These are phyloP conservation scores for Rhizophagus prolifer DNA, from an alignment of 192 early-diverging fungal species.

Conservation along the genomic window DNA sequence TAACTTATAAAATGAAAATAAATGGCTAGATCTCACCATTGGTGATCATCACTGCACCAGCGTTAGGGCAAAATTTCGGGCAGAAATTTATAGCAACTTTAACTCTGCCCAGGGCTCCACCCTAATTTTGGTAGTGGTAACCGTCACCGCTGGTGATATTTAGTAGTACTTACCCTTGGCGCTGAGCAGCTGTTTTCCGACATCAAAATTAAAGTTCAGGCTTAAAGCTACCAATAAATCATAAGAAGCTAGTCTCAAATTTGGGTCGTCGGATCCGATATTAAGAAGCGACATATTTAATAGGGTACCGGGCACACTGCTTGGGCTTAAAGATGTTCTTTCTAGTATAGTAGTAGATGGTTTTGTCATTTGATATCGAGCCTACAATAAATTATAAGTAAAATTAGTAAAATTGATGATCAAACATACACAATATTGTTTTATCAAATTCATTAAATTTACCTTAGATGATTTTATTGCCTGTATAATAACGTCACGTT, in stretches of 20 bases:
- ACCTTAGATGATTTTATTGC: neutral
- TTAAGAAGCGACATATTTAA: constrained; percentile 92
- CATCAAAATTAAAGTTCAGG: constrained; percentile 80
- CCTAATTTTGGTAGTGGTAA: too few species aligned
- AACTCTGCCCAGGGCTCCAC: too few species aligned
- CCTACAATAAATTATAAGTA: constrained; percentile 35
- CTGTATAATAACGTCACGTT: constrained; percentile 62
- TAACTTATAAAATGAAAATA: neutral
- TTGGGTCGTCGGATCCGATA: constrained; percentile 77
- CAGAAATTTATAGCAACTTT: too few species aligned
- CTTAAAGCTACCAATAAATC: constrained; percentile 83
- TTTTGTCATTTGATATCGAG: constrained; percentile 65
- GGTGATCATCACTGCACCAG: too few species aligned
- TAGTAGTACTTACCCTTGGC: constrained; percentile 68
- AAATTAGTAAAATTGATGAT: neutral
- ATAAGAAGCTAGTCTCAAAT: constrained; percentile 83
- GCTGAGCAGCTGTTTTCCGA: constrained; percentile 76
- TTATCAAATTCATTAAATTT: neutral
- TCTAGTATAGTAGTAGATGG: constrained; percentile 55
- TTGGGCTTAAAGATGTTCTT: constrained; percentile 71
- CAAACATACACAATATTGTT: too few species aligned
- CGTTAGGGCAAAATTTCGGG: too few species aligned
- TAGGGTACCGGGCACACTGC: constrained; percentile 87
- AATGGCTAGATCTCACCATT: too few species aligned
- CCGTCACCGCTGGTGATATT: too few species aligned